Percentiles rank a stretch among this genome's conserved stretches.
These are phyloP conservation scores for Alternaria arborescens DNA, from an alignment of 2,329 filamentous ascomycete species.

Conservation along the genomic window DNA sequence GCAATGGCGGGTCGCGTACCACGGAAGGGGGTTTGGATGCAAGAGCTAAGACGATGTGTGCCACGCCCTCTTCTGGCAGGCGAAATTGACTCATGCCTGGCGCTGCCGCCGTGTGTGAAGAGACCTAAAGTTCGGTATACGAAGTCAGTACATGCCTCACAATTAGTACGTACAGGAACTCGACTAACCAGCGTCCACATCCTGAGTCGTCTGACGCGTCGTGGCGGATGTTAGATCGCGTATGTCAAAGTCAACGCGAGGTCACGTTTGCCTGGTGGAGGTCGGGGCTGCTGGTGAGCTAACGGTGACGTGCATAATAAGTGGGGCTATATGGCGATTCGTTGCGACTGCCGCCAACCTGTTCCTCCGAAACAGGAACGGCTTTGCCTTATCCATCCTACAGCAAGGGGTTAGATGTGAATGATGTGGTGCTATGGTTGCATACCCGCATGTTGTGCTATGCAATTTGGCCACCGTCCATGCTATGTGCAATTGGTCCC, in stretches of 20 bases:
- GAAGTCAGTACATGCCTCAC: too few relatives aligned
- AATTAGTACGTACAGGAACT: too few relatives aligned
- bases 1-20: background rate
- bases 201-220: slow-evolving; percentile 24
- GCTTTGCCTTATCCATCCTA: background rate
- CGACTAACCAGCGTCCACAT: slow-evolving; percentile 28
- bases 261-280: slow-evolving; percentile 20
- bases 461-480: background rate
- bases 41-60: slow-evolving; percentile 11
- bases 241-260: slow-evolving; percentile 20
- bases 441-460: background rate
- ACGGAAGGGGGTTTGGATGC: slow-evolving; percentile 1
- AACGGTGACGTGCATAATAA: slow-evolving; percentile 25
- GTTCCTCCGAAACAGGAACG: background rate
- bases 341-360: background rate
- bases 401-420: background rate
- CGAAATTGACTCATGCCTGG: slow-evolving; percentile 1
- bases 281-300: slow-evolving; percentile 1
- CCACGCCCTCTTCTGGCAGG: slow-evolving; percentile 13
- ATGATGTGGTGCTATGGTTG: background rate
- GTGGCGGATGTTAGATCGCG: slow-evolving; percentile 17
- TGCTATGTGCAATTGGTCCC: slow-evolving; percentile 1
- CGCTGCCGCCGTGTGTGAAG: background rate
- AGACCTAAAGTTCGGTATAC: background rate
- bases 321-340: slow-evolving; percentile 6